Evolutionary conservation across 2,329 filamentous ascomycete species (phyloP), one percentile per base, ranked within the genome.

Genomic region (Xylariomycetidae sp.): DNA sequence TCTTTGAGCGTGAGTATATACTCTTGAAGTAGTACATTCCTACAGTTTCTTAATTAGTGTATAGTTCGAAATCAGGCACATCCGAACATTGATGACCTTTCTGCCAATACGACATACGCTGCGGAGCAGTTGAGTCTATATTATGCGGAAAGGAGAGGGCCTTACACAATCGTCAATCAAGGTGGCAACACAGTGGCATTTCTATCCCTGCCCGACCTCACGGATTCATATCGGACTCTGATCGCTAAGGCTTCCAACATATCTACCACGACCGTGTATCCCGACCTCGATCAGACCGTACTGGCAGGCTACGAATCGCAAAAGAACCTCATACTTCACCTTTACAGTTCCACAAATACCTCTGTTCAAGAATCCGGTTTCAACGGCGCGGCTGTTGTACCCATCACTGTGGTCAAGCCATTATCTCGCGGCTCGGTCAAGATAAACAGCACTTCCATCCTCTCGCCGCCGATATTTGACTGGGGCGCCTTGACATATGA

Each of bases 101-200:
- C 34, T 12, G 25, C 26, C 26, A 53, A 57, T 32, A 25, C 37
- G n/a, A 51, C 51, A 4, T 54, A 55, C 33, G 44, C 46, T 27
- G 44, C 42, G 15, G 44, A 42, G 32, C 46, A 50, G 2, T 19
- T 45, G 16, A 45, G 46, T 14, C 35, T 44, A 27, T 56, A 53
- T 37, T 38, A 30, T 12, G 31, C 40, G 19, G 49, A 56, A 41
- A 40, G 42, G 17, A 54, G 51, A 1, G 56, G 55, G 2, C 55
- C 55, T 13, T 48, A 49, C 38, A 52, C 53, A 11, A 38, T 55
- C 16, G 49, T 48, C n/a, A 23, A 23, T n/a, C 20, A 23, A 1
- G 50, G 45, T 0, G 50, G 53, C 19, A 57, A 59, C 42, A 32
- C 34, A 28, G 26, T 33, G 6, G 18, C 32, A 10, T 42, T 42